Evolutionary conservation across 306 rosid species (phyloP), one percentile per base, ranked within the genome.

Genomic region (Lathyrus oleraceus): DNA sequence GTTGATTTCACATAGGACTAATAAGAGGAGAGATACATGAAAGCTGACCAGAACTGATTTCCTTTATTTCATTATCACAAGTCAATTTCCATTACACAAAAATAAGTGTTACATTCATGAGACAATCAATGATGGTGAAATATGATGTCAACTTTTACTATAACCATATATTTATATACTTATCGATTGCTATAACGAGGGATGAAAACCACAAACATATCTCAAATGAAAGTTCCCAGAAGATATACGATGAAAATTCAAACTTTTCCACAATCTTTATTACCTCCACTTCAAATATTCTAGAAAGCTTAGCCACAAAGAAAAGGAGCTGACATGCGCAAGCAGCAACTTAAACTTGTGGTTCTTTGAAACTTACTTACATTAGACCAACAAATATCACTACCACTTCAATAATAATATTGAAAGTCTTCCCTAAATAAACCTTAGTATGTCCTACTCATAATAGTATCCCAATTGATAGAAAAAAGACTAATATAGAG

Each of bases 201-300:
- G 52, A 60, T 0, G 10, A 30, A 15, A 11, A 13, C 39, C 61
- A 72, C 69, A 8, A 20, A 17, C 45, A 17, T 27, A 28, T 6
- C 27, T 36, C 40, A 64, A 36, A 65, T 14, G 78, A 67, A 73
- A 62, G 20, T 27, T 19, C 73, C 6, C 3, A 58, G 82, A 77
- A 73, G 79, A 73, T 72, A 73, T 72, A 49, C 76, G 5, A 3
- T 19, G 21, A 48, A 48, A 16, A 15, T 47, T 47, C 10, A 44
- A 44, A 14, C 8, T 44, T 14, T 44, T 32, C 8, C 19, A 44
- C 17, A 32, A 32, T 32, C 38, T 32, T 32, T 5, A 42, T 42
- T 42, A 44, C 51, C 19, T 14, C 8, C 17, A 48, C 54, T 48
- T 6, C 20, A 48, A 48, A 48, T 48, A 48, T 3, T 48, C 54